Evolutionary conservation across 371 early-diverging fungal species (phyloP), one percentile per base, ranked within the genome.

Genomic region (Batrachochytrium dendrobatidis): DNA sequence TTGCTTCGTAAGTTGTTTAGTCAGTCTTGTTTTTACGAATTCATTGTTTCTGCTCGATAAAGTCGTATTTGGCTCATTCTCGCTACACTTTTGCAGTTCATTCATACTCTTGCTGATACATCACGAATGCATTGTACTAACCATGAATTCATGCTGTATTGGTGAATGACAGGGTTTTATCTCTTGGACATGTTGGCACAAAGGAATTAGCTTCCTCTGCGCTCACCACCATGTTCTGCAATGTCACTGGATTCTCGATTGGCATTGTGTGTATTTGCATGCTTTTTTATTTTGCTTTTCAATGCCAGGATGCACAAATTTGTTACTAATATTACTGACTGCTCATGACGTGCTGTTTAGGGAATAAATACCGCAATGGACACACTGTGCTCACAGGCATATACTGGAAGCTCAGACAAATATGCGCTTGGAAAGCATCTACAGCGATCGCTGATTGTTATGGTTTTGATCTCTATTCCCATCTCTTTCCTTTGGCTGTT

Each of bases 321-420:
- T 5, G 30, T 24, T 53, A 20, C 20, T 20, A 33, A 24, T 6
- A 5, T 7, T 30, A 5, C 25, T 34, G 53, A 6, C 43, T 17
- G 28, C 44, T 7, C n/a, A 44, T 8, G 55, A 49, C 49, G 29
- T 50, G 56, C 18, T 56, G 53, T 31, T 22, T 48, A 8, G 24
- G 12, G 50, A 8, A 20, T 49, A 26, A n/a, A 17, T n/a, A 26
- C n/a, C 89, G 0, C 74, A 6, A 48, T 95, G 24, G 94, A 95
- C 68, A 91, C 93, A 3, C 74, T 95, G 48, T 91, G 92, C 61
- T 84, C 87, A 25, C 94, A 95, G 70, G 81, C 89, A 25, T 89
- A 77, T 69, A 91, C 92, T 0, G 90, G 83, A 0, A 71, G 83
- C 6, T 68, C 63, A 24, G 88, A 91, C 70, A 79, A 79, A 53